Conservation (phyloP, 306 rosid species). For the Casuarina glauca region DNA sequence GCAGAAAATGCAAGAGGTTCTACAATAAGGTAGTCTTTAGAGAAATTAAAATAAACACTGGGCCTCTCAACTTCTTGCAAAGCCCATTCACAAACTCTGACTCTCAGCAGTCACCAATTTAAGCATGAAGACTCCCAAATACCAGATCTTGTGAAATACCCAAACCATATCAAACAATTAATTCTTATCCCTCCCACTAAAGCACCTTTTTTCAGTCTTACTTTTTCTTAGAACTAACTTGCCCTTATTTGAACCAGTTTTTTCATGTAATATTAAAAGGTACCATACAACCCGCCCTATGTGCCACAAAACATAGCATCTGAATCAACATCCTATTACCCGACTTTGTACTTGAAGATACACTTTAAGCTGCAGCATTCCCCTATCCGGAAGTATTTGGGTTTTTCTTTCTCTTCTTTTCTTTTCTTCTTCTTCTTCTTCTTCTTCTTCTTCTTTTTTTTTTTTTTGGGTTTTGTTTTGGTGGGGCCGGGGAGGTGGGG, state of each 20-base stretch:
- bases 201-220: not conserved
- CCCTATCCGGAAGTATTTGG: too few relatives aligned
- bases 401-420: too few relatives aligned
- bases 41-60: not conserved
- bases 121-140: not conserved
- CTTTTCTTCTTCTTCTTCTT: too few relatives aligned
- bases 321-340: not conserved
- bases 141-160: not conserved
- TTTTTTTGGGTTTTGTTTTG: too few relatives aligned
- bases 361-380: not conserved
- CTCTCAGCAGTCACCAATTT: not conserved
- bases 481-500: too few relatives aligned
- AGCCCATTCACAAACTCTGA: not conserved
- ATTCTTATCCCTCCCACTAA: not conserved
- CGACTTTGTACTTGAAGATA: not conserved
- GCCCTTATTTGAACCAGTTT: not conserved
- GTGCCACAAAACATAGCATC: not conserved
- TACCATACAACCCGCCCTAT: not conserved
- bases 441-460: too few relatives aligned
- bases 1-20: not conserved
- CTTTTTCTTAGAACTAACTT: not conserved
- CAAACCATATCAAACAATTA: not conserved
- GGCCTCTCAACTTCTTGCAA: constrained; percentile 8
- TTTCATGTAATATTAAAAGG: not conserved
- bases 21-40: not conserved